Evolutionary conservation across 495 filamentous ascomycete genomes (phyloP), one percentile per base, ranked within the genome.

Genomic region (Talaromyces proteolyticus): DNA sequence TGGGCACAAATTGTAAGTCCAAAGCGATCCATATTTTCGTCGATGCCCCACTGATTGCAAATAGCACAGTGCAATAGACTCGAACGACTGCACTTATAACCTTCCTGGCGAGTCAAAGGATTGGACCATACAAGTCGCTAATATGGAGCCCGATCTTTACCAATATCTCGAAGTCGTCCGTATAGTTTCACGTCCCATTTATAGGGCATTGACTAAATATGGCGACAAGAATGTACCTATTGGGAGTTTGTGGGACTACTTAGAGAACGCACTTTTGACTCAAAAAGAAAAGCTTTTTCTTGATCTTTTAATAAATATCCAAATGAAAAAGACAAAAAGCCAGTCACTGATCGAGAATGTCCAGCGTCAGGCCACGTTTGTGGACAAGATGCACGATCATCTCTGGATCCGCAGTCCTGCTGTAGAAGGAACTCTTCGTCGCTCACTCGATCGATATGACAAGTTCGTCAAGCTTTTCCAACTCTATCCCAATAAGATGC

Each of bases 391-490:
- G 60, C 20, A 58, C 26, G 23, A 16, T 4, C 43, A 58, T 7
- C 57, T 66, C 21, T 64, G 59, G 60, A 57, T 72, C 34, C 63
- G 58, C 50, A 59, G 51, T 8, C 63, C 64, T 0, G 55, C 65
- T 1, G 51, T 70, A 5, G 45, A 52, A 16, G 59, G 60, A 11
- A 65, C 61, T 0, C 18, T 62, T 14, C 17, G 41, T 16, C 53
- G 57, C 4, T 53, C 56, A 20, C 42, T 57, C 7, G 51, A 42
- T 12, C 51, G 59, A 10, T 71, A 71, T 43, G 41, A 41, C 23
- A 58, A 59, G 18, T 69, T 71, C 50, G 21, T 69, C 0, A 25
- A 52, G 16, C 53, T 70, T 4, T 55, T 69, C 38, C n/a, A 26
- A 6, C 42, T 51, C 3, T 57, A 61, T 17, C 51, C 50, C 3